Evolutionary conservation across 2,329 filamentous ascomycete species (phyloP).

Genomic region (Trichophyton simii): DNA sequence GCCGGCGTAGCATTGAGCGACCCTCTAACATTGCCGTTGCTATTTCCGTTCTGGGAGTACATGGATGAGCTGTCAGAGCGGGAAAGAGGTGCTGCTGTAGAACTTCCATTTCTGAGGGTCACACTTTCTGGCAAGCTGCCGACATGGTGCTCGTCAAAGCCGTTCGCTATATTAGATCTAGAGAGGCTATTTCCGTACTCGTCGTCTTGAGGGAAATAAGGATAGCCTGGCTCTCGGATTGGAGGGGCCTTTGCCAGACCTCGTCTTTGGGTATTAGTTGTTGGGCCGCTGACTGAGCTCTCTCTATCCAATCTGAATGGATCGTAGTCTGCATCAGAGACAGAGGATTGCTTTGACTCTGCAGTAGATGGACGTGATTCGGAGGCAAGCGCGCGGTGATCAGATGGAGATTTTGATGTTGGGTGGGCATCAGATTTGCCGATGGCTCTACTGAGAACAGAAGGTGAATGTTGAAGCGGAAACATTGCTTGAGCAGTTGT

Average conservation of each 20-base stretch:
- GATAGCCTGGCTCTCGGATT: slow-evolving; percentile 31
- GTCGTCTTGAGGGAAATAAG: slow-evolving; percentile 24
- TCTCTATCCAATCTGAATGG: slow-evolving; percentile 32
- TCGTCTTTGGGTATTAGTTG: not conserved
- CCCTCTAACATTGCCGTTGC: not conserved
- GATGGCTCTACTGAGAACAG: not conserved
- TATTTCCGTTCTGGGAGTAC: slow-evolving; percentile 9
- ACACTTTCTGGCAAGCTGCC: slow-evolving; percentile 4
- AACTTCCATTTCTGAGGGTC: slow-evolving; percentile 6
- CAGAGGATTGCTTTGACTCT: slow-evolving; percentile 17
- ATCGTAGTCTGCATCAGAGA: slow-evolving; percentile 31
- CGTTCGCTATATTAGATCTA: not conserved
- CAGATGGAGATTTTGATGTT: not conserved
- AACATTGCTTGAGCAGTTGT: slow-evolving; percentile 5
- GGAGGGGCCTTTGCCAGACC: slow-evolving; percentile 37
- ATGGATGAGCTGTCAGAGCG: slow-evolving; percentile 7
- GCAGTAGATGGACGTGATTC: slow-evolving; percentile 30
- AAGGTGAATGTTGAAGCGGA: slow-evolving; percentile 7
- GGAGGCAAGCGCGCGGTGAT: slow-evolving; percentile 10
- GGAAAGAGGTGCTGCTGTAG: not conserved
- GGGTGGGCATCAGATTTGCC: not conserved
- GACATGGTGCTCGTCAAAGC: slow-evolving; percentile 3
- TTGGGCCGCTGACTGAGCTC: slow-evolving; percentile 14
- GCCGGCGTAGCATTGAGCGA: not conserved
- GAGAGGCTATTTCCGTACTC: slow-evolving; percentile 23